These are phyloP conservation scores for Debaryomyces hansenii DNA, from an alignment of 805 yeast genomes.

Conservation along the genomic window DNA sequence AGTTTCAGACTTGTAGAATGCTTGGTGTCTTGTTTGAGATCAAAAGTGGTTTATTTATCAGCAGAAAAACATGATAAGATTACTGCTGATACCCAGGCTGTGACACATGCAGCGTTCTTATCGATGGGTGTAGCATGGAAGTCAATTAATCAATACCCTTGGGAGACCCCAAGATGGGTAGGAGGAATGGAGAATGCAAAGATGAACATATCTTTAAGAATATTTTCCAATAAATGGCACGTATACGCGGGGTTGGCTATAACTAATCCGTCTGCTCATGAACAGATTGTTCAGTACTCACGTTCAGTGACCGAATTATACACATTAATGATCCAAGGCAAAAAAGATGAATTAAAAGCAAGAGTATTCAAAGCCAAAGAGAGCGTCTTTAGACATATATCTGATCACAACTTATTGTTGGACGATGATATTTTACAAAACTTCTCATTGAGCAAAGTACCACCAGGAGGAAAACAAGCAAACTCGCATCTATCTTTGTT, in stretches of 20 bases:
- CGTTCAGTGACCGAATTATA: slow-evolving; percentile 79
- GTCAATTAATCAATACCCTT: slow-evolving; percentile 78
- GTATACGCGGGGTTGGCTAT: slow-evolving; percentile 97
- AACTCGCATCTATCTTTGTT: slow-evolving; percentile 87
- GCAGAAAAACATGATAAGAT: slow-evolving; percentile 92
- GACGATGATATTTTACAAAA: slow-evolving; percentile 79
- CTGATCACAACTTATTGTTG: slow-evolving; percentile 58
- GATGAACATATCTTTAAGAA: slow-evolving; percentile 86
- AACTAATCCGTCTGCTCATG: slow-evolving; percentile 92
- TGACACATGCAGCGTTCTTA: slow-evolving; percentile 95
- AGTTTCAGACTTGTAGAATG: slow-evolving; percentile 61
- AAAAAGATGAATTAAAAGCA: slow-evolving; percentile 53
- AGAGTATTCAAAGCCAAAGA: slow-evolving; percentile 68
- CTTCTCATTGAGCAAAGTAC: slow-evolving; percentile 72
- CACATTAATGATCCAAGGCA: slow-evolving; percentile 76
- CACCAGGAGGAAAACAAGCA: slow-evolving; percentile 67
- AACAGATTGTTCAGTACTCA: slow-evolving; percentile 87
- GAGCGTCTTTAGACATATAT: slow-evolving; percentile 71
- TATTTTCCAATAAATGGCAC: slow-evolving; percentile 94
- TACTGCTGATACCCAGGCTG: slow-evolving; percentile 98
- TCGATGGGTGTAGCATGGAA: slow-evolving; percentile 98
- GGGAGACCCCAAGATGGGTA: slow-evolving; percentile 82
- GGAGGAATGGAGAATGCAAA: slow-evolving; percentile 97
- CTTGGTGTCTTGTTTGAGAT: slow-evolving; percentile 69
- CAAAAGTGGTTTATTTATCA: slow-evolving; percentile 72